Conservation (phyloP, 805 yeast species). For the Spathaspora passalidarum region DNA sequence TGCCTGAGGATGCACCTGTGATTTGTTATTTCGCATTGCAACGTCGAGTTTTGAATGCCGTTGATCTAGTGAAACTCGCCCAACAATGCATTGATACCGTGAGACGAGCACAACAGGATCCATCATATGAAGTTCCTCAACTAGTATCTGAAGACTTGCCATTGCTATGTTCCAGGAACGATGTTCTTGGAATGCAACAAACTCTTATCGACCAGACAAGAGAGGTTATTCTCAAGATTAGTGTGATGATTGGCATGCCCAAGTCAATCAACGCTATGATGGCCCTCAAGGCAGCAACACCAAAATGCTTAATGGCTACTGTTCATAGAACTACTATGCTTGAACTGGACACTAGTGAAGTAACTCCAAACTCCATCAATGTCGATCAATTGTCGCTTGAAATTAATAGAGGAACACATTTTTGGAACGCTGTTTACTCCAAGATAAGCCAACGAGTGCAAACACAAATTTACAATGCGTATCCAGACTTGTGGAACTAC, state of each 20-base stretch:
- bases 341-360: slow-evolving; percentile 19
- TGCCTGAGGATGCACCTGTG: slow-evolving; percentile 69
- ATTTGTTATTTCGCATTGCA: slow-evolving; percentile 61
- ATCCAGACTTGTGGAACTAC: slow-evolving; percentile 77
- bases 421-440: slow-evolving; percentile 66
- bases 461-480: slow-evolving; percentile 61
- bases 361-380: slow-evolving; percentile 24
- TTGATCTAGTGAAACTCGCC: slow-evolving; percentile 26
- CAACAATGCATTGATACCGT: slow-evolving; percentile 30
- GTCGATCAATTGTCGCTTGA: slow-evolving; percentile 17
- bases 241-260: slow-evolving; percentile 79
- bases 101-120: slow-evolving; percentile 23
- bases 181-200: slow-evolving; percentile 27
- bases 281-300: slow-evolving; percentile 60
- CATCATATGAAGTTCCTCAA: slow-evolving; percentile 25
- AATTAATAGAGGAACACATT: slow-evolving; percentile 49
- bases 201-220: slow-evolving; percentile 45
- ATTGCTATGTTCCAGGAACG: slow-evolving; percentile 21
- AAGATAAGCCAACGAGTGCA: slow-evolving; percentile 68
- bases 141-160: too few relatives aligned
- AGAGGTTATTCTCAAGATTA: slow-evolving; percentile 70
- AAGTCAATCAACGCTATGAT: slow-evolving; percentile 73
- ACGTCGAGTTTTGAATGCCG: slow-evolving; percentile 29
- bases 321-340: slow-evolving; percentile 22
- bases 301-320: slow-evolving; percentile 29